Evolutionary conservation across 768 basidiomycete species (phyloP), one percentile per base, ranked within the genome.

Genomic region (Phaeotremella fagi): DNA sequence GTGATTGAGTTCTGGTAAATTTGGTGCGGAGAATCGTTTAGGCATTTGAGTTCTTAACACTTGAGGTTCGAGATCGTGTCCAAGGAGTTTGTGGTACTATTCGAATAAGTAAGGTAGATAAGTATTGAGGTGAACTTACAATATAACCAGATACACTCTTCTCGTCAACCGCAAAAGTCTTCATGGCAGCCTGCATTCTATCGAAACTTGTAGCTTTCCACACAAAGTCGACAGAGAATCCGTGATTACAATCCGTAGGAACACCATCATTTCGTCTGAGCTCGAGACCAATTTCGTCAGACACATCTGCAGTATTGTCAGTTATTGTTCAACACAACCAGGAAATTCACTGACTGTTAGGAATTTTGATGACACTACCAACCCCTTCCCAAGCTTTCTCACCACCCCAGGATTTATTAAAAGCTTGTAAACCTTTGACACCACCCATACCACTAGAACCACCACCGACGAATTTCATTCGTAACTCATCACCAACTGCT

Each of bases 131-230:
- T n/a, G 12, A 4, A 77, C 88, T 75, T 73, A 90, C 89, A 55
- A 99, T 99, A 61, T 97, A 99, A 11, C 94, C 95, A 70, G 89
- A 92, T 63, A 99, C 95, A 72, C 91, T 95, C 80, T 97, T 95
- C 76, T 99, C 95, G 64, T 99, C 95, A 16, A 99, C 87, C 6
- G 95, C 95, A 71, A 99, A 99, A 0, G 92, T 98, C 81, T 97
- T 98, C 94, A 99, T 98, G 0, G 95, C 94, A 28, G 90, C 81
- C 72, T 99, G 95, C 95, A 99, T 99, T 45, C 95, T 82, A 74
- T 99, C 95, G 67, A 99, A 99, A 74, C 94, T 98, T 1, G 95
- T 99, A 3, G 91, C 92, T 76, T 99, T 99, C 95, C 95, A 99
- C 3, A 99, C 94, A 68, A 98, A 99, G 74, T 99, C 95, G n/a